A percentile compares a stretch with the other conserved stretches of the same genome.
Conservation (phyloP, 129 eudicot genomes). For the Flaveria sonorensis region DNA sequence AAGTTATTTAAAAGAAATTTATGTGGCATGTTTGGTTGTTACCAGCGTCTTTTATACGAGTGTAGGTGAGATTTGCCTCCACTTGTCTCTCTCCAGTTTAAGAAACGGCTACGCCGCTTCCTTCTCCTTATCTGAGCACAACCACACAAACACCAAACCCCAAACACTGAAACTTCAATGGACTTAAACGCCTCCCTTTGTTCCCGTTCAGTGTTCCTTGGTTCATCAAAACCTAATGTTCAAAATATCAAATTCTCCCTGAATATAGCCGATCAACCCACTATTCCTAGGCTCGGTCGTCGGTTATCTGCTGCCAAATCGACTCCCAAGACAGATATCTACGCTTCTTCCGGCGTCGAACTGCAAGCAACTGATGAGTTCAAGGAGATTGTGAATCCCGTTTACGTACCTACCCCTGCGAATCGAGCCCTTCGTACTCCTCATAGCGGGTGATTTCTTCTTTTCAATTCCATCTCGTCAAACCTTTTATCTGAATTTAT, state of each 20-base stretch:
- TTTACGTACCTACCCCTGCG: conserved; percentile 68
- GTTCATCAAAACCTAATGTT: conserved; percentile 18
- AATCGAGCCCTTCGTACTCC: conserved; percentile 84
- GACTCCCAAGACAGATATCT: conserved; percentile 25
- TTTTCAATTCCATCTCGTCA: not conserved
- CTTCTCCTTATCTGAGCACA: not conserved
- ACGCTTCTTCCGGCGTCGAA: conserved; percentile 1
- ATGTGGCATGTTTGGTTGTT: too few species aligned
- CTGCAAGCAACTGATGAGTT: conserved; percentile 9
- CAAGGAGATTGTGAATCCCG: conserved; percentile 45
- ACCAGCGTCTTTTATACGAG: too few species aligned
- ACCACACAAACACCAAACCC: not conserved
- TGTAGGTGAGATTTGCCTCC: too few species aligned
- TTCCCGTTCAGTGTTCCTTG: conserved; percentile 3
- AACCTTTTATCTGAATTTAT: not conserved
- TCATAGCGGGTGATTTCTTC: conserved; percentile 79
- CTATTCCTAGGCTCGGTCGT: not conserved
- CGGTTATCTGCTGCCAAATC: conserved; percentile 30
- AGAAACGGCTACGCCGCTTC: not conserved
- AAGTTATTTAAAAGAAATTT: too few species aligned
- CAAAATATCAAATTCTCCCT: conserved; percentile 5
- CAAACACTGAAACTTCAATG: conserved; percentile 20
- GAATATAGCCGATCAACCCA: conserved; percentile 3
- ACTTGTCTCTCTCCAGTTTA: too few species aligned
- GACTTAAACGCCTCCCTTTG: conserved; percentile 24